A percentile compares a stretch with the other conserved stretches of the same genome.
These are phyloP conservation scores for Melanogaster broomeanus DNA, from an alignment of 768 basidiomycete species.

Conservation along the genomic window DNA sequence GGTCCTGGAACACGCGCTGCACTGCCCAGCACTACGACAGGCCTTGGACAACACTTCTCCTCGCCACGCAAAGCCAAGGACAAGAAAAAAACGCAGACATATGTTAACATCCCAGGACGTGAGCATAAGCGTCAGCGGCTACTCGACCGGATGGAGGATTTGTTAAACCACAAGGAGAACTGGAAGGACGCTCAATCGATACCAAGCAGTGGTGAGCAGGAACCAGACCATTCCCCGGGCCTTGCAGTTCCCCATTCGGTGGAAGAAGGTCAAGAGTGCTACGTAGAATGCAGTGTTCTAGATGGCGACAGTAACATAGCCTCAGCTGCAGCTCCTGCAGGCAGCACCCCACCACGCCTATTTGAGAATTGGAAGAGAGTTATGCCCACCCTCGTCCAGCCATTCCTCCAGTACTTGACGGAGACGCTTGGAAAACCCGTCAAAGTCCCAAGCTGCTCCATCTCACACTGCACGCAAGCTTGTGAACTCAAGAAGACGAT, in stretches of 20 bases:
- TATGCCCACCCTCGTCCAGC: background rate
- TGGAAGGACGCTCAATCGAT: background rate
- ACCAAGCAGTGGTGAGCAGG: background rate
- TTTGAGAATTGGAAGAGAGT: background rate
- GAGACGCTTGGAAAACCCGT: conserved; percentile 3
- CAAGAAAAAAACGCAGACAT: conserved; percentile 3
- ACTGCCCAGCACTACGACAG: background rate
- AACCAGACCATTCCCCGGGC: background rate
- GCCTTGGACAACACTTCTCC: conserved; percentile 17
- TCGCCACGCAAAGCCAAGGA: conserved; percentile 17
- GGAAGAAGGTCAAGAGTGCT: background rate
- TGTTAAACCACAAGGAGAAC: background rate
- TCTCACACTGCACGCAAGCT: background rate
- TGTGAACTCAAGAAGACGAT: background rate
- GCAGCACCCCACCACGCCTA: background rate
- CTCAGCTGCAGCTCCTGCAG: background rate
- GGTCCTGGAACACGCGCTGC: background rate
- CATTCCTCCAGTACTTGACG: background rate
- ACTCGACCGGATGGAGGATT: background rate
- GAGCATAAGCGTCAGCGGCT: background rate
- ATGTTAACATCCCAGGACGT: background rate
- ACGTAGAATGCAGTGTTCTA: background rate
- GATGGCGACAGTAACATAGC: background rate
- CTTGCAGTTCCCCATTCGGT: background rate
- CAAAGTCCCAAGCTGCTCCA: background rate